Conservation (phyloP, 441 rosid species). For the Metrosideros polymorpha region DNA sequence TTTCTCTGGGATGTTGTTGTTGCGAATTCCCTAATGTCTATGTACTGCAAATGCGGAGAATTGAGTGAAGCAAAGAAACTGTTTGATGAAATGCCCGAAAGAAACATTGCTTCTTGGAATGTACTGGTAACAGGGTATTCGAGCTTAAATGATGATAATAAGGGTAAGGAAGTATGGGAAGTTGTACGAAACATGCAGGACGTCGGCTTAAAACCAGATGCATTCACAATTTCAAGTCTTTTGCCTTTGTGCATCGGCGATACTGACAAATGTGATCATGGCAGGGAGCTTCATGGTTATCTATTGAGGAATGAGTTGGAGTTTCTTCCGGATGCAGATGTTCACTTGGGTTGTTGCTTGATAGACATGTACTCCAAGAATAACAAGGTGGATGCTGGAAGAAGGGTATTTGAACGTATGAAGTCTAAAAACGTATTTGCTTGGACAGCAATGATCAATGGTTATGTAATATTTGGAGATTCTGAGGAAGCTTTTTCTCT, state of each 20-base stretch:
- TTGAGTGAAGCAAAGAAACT: conserved; percentile 17
- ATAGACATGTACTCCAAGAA: conserved; percentile 49
- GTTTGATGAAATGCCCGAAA: conserved; percentile 57
- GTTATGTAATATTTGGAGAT: conserved; percentile 32
- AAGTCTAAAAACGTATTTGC: conserved; percentile 32
- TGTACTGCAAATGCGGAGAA: conserved; percentile 40
- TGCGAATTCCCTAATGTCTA: conserved; percentile 41
- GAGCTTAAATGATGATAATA: conserved; percentile 6
- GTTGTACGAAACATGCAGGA: conserved; percentile 28
- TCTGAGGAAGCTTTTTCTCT: conserved; percentile 38
- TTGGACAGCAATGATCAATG: conserved; percentile 65
- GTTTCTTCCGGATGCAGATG: conserved; percentile 14
- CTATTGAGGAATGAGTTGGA: conserved; percentile 25
- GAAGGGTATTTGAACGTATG: conserved; percentile 37
- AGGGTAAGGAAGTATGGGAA: conserved; percentile 8
- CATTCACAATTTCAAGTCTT: conserved; percentile 42
- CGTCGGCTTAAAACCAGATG: conserved; percentile 39
- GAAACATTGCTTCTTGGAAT: conserved; percentile 48
- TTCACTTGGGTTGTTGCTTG: conserved; percentile 50
- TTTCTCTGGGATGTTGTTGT: conserved; percentile 28
- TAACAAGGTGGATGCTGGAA: conserved; percentile 13
- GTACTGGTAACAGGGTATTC: conserved; percentile 29
- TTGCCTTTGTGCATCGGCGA: conserved; percentile 26
- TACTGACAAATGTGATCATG: conserved; percentile 17
- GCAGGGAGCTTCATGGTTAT: conserved; percentile 54